Percentiles rank a stretch among this genome's conserved stretches.
phyloP scores from a whole-genome alignment of 139 green algal species.

The Limnomonas spitsbergensis region DNA sequence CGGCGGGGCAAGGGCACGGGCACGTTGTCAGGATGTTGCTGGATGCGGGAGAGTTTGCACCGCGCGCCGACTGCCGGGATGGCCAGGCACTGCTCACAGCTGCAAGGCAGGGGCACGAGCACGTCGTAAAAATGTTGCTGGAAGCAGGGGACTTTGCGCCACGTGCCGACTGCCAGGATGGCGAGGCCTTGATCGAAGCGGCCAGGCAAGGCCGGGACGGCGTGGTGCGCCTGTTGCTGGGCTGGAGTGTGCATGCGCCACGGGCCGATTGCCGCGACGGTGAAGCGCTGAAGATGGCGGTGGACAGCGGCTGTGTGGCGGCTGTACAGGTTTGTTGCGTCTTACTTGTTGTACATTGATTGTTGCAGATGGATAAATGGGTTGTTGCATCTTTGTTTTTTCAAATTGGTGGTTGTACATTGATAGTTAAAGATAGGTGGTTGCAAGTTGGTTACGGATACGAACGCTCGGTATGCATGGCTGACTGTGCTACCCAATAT shows the following conservation, averaged over 20 bases:
- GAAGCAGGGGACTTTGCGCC: not conserved
- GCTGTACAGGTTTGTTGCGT: too few species aligned
- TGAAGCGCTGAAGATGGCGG: not conserved
- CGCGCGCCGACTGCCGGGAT: not conserved
- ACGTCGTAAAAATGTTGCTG: conserved; percentile 1
- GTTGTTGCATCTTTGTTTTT: too few species aligned
- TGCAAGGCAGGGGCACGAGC: not conserved
- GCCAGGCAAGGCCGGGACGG: not conserved
- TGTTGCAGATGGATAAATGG: too few species aligned
- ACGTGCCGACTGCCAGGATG: conserved; percentile 8
- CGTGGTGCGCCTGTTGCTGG: conserved; percentile 8
- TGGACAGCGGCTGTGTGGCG: not conserved
- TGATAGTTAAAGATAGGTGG: too few species aligned
- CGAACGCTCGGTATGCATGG: too few species aligned
- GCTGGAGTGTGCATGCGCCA: not conserved
- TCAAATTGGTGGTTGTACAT: too few species aligned
- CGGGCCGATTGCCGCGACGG: conserved; percentile 3
- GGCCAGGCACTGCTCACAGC: not conserved
- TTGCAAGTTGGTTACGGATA: too few species aligned
- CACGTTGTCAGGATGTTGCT: not conserved
- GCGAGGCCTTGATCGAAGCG: not conserved
- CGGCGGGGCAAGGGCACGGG: not conserved
- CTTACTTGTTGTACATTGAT: too few species aligned
- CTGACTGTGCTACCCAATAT: too few species aligned
- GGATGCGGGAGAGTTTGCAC: too few species aligned